A percentile compares a stretch with the other conserved stretches of the same genome.
Evolutionary conservation across 345 rosid genomes (phyloP).

Genomic region (Draba incana): DNA sequence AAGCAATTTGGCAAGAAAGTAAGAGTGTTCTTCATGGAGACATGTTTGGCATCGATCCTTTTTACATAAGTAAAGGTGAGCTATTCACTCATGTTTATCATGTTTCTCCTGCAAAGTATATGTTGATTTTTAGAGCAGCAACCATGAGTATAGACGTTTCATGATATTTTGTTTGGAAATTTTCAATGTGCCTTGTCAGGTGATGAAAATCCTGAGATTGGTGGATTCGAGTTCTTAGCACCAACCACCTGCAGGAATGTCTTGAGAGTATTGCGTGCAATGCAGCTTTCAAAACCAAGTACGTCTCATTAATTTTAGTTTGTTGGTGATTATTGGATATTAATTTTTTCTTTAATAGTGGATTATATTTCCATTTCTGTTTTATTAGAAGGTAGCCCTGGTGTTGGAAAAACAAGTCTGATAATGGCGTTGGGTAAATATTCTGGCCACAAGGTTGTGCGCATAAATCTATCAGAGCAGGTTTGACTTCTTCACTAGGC

Average conservation of each 20-base stretch:
- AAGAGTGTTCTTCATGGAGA: constrained; percentile 53
- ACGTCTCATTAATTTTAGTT: constrained; percentile 23
- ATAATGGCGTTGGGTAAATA: constrained; percentile 83
- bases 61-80: constrained; percentile 78
- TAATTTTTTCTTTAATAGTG: constrained; percentile 30
- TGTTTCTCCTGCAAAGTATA: constrained; percentile 5
- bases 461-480: constrained; percentile 98
- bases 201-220: constrained; percentile 49
- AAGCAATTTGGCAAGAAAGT: constrained; percentile 41
- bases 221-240: constrained; percentile 81
- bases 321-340: constrained; percentile 14
- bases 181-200: constrained; percentile 47
- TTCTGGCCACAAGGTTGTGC: constrained; percentile 95
- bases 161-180: constrained; percentile 14
- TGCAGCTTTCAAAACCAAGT: constrained; percentile 96
- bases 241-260: constrained; percentile 90
- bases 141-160: constrained; percentile 12
- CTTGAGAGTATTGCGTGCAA: constrained; percentile 82
- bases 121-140: constrained; percentile 7
- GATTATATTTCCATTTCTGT: constrained; percentile 48
- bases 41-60: constrained; percentile 73
- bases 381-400: constrained; percentile 95
- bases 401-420: constrained; percentile 98
- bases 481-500: constrained; percentile 43
- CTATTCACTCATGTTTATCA: neutral